Percentiles rank a stretch among this genome's conserved stretches.
These are phyloP conservation scores for Coemansia sp. DNA, from an alignment of 192 early-diverging fungal genomes.

Conservation along the genomic window DNA sequence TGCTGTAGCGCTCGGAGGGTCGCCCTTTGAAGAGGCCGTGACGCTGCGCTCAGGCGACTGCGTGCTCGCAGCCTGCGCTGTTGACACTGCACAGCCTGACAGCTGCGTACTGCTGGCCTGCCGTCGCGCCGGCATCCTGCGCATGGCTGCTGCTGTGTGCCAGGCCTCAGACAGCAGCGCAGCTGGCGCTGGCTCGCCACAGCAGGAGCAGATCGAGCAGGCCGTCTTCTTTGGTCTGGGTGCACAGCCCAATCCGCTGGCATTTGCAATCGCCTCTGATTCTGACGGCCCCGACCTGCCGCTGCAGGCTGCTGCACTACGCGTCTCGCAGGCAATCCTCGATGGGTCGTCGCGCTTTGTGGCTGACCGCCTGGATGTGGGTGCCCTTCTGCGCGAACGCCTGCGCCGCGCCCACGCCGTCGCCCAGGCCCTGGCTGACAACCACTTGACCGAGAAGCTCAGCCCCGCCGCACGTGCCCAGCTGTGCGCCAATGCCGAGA, in stretches of 20 bases:
- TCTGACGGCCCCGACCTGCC: constrained; percentile 14
- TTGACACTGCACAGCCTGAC: constrained; percentile 6
- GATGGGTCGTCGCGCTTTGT: constrained; percentile 43
- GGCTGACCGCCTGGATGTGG: constrained; percentile 34
- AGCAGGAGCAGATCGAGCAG: constrained; percentile 46
- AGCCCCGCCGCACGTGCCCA: constrained; percentile 9
- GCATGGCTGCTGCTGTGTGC: constrained; percentile 6
- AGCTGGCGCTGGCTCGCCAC: not conserved
- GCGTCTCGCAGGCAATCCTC: constrained; percentile 34
- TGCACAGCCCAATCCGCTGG: constrained; percentile 23
- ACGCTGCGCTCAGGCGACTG: constrained; percentile 22
- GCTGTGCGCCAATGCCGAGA: constrained; percentile 35
- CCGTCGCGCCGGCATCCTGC: constrained; percentile 30
- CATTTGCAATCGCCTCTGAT: constrained; percentile 23
- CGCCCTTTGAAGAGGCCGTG: constrained; percentile 28
- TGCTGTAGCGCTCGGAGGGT: constrained; percentile 3
- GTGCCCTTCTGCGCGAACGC: constrained; percentile 36
- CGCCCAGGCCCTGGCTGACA: constrained; percentile 23
- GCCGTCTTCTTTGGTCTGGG: constrained; percentile 43
- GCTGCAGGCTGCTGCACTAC: constrained; percentile 33
- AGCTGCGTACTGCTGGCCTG: constrained; percentile 25
- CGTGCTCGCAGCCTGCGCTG: constrained; percentile 14
- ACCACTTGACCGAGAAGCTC: constrained; percentile 18
- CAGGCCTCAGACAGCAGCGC: not conserved
- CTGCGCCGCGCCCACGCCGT: constrained; percentile 27